These are phyloP conservation scores for Candida vaughaniae DNA, from an alignment of 805 yeast genomes.

Conservation along the genomic window DNA sequence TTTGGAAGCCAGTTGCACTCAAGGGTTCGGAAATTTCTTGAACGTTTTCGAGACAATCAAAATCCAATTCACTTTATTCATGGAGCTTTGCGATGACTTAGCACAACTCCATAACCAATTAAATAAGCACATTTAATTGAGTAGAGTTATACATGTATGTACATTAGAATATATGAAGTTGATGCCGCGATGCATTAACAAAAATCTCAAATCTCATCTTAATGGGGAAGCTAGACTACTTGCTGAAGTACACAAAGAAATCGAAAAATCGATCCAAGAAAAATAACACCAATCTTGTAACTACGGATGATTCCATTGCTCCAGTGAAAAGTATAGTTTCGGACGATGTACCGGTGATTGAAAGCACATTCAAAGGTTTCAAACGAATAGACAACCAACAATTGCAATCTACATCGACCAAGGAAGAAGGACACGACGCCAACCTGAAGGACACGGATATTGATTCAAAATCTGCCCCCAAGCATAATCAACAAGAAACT, in stretches of 20 bases:
- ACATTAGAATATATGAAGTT: no score
- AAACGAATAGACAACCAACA: constrained; percentile 31
- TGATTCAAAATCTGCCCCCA: not conserved
- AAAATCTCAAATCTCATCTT: no score
- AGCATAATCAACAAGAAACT: constrained; percentile 27
- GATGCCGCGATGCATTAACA: no score
- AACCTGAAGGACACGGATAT: not conserved
- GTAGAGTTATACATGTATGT: constrained; percentile 7
- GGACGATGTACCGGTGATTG: not conserved
- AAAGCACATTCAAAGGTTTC: constrained; percentile 27
- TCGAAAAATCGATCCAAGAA: constrained; percentile 10
- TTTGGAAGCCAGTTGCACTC: constrained; percentile 35
- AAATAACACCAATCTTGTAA: constrained; percentile 2
- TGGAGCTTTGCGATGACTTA: constrained; percentile 71
- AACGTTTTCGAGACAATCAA: constrained; percentile 60
- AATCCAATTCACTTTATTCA: constrained; percentile 66
- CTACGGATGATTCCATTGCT: constrained; percentile 7
- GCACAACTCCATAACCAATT: constrained; percentile 62
- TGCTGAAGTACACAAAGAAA: constrained; percentile 10
- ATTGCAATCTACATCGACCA: not conserved
- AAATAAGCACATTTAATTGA: constrained; percentile 5
- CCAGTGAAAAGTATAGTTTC: not conserved
- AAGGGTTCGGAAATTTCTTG: constrained; percentile 40
- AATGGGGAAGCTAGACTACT: constrained; percentile 9
- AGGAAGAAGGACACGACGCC: not conserved